Percentiles rank a stretch among this genome's conserved stretches.
Conservation (phyloP, 768 basidiomycete species). For the Tricholoma flavovirens region DNA sequence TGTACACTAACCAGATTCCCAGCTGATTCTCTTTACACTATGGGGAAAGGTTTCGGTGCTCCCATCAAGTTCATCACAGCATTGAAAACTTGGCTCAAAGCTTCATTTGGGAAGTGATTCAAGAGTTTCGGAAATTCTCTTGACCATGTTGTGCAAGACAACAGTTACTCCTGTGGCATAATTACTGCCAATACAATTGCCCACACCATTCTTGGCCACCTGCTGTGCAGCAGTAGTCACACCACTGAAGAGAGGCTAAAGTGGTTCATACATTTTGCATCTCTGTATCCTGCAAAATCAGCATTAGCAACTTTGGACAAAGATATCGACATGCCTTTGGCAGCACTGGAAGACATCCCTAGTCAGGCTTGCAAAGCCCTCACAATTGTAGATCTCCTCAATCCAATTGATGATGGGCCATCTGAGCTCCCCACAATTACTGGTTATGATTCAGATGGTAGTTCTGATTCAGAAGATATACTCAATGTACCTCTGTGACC, state of each 20-base stretch:
- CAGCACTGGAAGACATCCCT: too few species aligned
- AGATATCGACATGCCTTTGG: background rate
- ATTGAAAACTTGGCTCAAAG: too few species aligned
- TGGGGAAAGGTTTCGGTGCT: too few species aligned
- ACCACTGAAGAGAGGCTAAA: background rate
- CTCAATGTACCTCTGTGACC: background rate
- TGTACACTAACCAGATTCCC: too few species aligned
- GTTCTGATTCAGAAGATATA: background rate
- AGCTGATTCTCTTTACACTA: too few species aligned
- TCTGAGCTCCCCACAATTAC: background rate
- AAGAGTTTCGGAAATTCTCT: too few species aligned
- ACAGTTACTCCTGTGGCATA: constrained; percentile 3
- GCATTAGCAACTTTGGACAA: background rate
- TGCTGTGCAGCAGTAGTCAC: background rate
- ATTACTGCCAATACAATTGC: constrained; percentile 1
- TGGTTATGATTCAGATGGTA: background rate
- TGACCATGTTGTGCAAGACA: constrained; percentile 3
- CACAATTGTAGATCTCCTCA: background rate
- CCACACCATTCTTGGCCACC: background rate
- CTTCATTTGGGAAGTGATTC: too few species aligned
- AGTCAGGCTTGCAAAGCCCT: background rate
- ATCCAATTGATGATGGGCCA: background rate
- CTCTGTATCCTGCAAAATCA: constrained; percentile 22
- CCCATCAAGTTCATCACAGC: too few species aligned
- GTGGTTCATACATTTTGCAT: background rate